Percentiles rank a stretch among this genome's conserved stretches.
Evolutionary conservation across 2,329 filamentous ascomycete species (phyloP).

Genomic region (Colletotrichum simmondsii): DNA sequence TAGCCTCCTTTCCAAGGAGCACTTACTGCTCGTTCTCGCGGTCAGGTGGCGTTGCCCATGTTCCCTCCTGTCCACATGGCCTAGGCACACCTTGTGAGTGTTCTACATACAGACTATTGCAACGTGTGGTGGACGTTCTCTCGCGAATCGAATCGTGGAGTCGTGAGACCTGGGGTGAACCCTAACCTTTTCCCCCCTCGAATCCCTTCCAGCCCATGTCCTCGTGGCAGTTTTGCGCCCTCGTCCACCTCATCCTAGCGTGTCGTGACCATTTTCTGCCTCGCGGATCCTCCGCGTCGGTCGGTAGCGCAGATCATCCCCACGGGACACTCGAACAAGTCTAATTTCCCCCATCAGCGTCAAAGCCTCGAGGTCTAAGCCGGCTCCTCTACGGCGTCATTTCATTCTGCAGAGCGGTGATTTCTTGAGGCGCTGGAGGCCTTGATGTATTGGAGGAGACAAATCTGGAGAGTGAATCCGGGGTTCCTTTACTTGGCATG

Average conservation of each 20-base stretch:
- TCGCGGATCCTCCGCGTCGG: constrained; percentile 18
- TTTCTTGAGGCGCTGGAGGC: background rate
- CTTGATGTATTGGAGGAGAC: background rate
- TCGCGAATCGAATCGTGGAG: constrained; percentile 20
- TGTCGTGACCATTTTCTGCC: constrained; percentile 4
- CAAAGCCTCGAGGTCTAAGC: background rate
- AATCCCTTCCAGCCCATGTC: background rate
- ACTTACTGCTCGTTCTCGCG: background rate
- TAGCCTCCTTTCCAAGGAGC: too few species aligned
- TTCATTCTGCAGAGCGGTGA: background rate
- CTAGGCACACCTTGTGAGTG: constrained; percentile 7
- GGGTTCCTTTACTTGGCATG: background rate
- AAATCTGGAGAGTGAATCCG: too few species aligned
- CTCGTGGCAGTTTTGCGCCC: background rate
- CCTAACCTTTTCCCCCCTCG: background rate
- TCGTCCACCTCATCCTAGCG: background rate
- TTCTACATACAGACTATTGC: background rate
- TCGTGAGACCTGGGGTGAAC: constrained; percentile 14
- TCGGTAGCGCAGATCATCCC: constrained; percentile 13
- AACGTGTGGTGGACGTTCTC: background rate
- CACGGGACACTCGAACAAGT: background rate
- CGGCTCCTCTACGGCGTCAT: constrained; percentile 17
- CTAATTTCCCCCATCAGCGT: background rate
- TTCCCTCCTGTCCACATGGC: constrained; percentile 10
- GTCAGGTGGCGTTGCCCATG: constrained; percentile 13